These are phyloP conservation scores for Emericellopsis terricola DNA, from an alignment of 495 filamentous ascomycete genomes.

Conservation along the genomic window DNA sequence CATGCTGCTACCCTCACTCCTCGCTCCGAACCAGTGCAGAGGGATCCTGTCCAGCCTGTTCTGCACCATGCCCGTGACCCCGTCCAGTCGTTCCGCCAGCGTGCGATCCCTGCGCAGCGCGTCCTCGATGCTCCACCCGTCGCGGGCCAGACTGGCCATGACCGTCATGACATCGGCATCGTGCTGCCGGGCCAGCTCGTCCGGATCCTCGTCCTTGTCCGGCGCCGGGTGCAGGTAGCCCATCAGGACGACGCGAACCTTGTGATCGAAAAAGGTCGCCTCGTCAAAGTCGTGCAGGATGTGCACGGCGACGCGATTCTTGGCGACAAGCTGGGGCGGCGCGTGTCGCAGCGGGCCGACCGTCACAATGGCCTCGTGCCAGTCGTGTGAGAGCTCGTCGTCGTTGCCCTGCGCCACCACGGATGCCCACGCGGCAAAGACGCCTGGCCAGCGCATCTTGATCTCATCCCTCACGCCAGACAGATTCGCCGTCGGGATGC, in stretches of 20 bases:
- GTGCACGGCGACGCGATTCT: slow-evolving; percentile 21
- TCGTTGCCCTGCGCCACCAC: slow-evolving; percentile 10
- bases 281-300: slow-evolving; percentile 30
- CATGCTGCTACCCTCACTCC: slow-evolving; percentile 26
- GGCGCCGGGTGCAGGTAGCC: slow-evolving; percentile 29
- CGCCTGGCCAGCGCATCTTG: slow-evolving; percentile 30
- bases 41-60: slow-evolving; percentile 33
- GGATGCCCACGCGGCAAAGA: slow-evolving; percentile 46
- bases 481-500: slow-evolving; percentile 22
- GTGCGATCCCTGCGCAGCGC: slow-evolving; percentile 11
- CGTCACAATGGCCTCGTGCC: slow-evolving; percentile 37
- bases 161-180: slow-evolving; percentile 30
- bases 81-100: slow-evolving; percentile 19
- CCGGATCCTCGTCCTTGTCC: slow-evolving; percentile 12
- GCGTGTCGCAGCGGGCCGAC: slow-evolving; percentile 21
- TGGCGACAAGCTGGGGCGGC: slow-evolving; percentile 18
- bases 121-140: slow-evolving; percentile 26
- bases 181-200: slow-evolving; percentile 23
- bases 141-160: slow-evolving; percentile 31
- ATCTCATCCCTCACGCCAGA: slow-evolving; percentile 24
- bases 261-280: slow-evolving; percentile 14
- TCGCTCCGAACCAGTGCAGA: slow-evolving; percentile 35
- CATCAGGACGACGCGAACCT: slow-evolving; percentile 34
- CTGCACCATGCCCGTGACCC: slow-evolving; percentile 23
- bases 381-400: slow-evolving; percentile 9